These are phyloP conservation scores for Xerocomus tenax DNA, from an alignment of 1,284 basidiomycete species.

Conservation along the genomic window DNA sequence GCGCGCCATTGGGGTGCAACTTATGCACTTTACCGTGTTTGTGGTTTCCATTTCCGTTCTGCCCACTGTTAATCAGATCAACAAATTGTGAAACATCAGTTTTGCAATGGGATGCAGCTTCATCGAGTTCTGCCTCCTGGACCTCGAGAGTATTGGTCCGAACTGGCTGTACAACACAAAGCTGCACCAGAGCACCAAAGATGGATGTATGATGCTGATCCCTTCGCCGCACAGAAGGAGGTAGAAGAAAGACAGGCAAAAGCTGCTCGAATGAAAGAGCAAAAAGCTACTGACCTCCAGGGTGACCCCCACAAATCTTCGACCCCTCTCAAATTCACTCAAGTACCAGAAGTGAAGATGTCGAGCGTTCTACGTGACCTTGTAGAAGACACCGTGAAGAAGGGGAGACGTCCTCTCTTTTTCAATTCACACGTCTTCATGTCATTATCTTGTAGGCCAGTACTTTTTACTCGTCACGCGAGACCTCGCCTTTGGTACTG, in stretches of 20 bases:
- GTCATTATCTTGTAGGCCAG: conserved; percentile 36
- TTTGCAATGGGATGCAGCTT: conserved; percentile 72
- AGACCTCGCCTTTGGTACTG: conserved; percentile 39
- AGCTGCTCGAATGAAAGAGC: conserved; percentile 39
- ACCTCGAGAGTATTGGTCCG: conserved; percentile 78
- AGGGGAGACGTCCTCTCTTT: conserved; percentile 36
- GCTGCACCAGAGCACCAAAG: conserved; percentile 57
- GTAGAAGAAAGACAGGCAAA: conserved; percentile 61
- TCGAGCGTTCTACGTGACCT: conserved; percentile 65
- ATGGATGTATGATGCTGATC: conserved; percentile 84
- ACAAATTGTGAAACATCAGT: conserved; percentile 36
- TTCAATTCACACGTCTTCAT: neutral
- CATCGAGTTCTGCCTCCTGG: conserved; percentile 72
- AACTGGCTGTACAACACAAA: conserved; percentile 65
- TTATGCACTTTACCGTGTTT: conserved; percentile 77
- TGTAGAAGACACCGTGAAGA: conserved; percentile 77
- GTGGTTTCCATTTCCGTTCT: conserved; percentile 28
- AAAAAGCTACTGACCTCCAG: conserved; percentile 13
- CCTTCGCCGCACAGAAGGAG: conserved; percentile 65
- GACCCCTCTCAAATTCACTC: conserved; percentile 47
- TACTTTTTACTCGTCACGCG: conserved; percentile 44
- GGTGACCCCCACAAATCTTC: conserved; percentile 5
- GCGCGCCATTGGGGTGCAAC: conserved; percentile 84
- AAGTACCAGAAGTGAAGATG: conserved; percentile 82
- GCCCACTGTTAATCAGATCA: conserved; percentile 4